phyloP scores from a whole-genome alignment of 2,329 filamentous ascomycete species.

The Simplicillium sp. region DNA sequence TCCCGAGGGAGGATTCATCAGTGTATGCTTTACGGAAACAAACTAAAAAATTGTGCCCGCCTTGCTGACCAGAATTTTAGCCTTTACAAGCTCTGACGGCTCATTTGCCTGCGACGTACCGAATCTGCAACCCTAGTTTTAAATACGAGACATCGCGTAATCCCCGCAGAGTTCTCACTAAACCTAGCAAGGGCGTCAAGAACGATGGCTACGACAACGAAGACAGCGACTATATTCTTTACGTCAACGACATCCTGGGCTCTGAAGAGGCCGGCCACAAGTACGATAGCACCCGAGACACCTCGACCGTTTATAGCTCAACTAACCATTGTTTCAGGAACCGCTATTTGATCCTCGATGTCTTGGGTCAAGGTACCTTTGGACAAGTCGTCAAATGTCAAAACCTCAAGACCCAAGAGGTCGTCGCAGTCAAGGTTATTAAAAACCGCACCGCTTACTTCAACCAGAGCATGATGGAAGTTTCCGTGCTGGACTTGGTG shows the following conservation, averaged over 20 bases:
- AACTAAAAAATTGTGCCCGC: too few species aligned
- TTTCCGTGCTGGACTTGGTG: slow-evolving; percentile 92
- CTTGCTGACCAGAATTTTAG: slow-evolving; percentile 30
- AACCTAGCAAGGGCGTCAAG: slow-evolving; percentile 96
- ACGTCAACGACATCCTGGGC: slow-evolving; percentile 96
- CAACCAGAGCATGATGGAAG: slow-evolving; percentile 99
- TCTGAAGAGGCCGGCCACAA: slow-evolving; percentile 98
- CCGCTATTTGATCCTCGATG: slow-evolving; percentile 92
- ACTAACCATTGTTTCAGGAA: slow-evolving; percentile 47
- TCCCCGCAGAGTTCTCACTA: slow-evolving; percentile 88
- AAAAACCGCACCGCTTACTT: slow-evolving; percentile 99
- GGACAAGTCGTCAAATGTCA: slow-evolving; percentile 99
- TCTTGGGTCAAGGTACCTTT: slow-evolving; percentile 94
- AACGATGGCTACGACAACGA: slow-evolving; percentile 99
- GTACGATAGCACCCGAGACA: slow-evolving; percentile 36
- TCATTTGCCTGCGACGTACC: slow-evolving; percentile 88
- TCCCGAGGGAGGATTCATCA: slow-evolving; percentile 96
- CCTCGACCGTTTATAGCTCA: slow-evolving; percentile 5
- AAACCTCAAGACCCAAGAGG: slow-evolving; percentile 95
- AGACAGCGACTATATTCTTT: slow-evolving; percentile 97
- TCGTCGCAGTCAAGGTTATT: slow-evolving; percentile 97
- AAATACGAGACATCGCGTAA: slow-evolving; percentile 98
- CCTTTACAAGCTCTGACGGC: slow-evolving; percentile 91
- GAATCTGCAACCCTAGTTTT: slow-evolving; percentile 95
- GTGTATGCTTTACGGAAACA: slow-evolving; percentile 46